Evolutionary conservation across 2,329 filamentous ascomycete species (phyloP).

Genomic region (Penicillium italicum): DNA sequence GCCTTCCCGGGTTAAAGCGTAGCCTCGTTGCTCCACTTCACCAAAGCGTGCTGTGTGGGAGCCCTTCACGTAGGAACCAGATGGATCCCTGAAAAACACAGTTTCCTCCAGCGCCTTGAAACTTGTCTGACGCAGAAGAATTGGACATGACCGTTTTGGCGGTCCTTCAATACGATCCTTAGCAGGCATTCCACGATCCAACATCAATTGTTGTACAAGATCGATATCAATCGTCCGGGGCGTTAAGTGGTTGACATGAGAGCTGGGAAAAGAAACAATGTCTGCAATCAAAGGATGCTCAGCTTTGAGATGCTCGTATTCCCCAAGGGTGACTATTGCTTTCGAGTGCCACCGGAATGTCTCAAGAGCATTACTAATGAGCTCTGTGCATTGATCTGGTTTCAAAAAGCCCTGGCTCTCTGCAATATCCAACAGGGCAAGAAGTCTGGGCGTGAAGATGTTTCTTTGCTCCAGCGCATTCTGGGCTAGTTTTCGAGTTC

Average conservation of each 20-base stretch:
- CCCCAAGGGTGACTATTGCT: constrained; percentile 40
- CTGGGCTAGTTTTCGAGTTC: constrained; percentile 33
- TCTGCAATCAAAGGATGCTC: constrained; percentile 51
- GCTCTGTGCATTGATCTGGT: constrained; percentile 30
- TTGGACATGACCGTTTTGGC: constrained; percentile 43
- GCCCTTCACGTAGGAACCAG: constrained; percentile 27
- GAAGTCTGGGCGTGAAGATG: constrained; percentile 43
- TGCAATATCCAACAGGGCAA: constrained; percentile 36
- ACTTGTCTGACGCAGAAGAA: constrained; percentile 54
- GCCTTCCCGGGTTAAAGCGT: constrained; percentile 48
- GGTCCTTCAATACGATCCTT: constrained; percentile 54
- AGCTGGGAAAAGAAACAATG: constrained; percentile 42
- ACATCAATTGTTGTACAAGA: constrained; percentile 46
- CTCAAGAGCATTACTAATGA: constrained; percentile 45
- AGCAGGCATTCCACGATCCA: constrained; percentile 37
- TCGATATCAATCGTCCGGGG: constrained; percentile 51
- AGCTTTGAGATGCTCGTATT: constrained; percentile 43
- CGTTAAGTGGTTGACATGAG: constrained; percentile 55
- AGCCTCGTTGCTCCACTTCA: constrained; percentile 53
- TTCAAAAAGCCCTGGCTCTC: constrained; percentile 34
- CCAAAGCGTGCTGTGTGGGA: constrained; percentile 52
- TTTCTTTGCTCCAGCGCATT: constrained; percentile 36
- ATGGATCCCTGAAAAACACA: constrained; percentile 39
- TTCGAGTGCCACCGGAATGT: constrained; percentile 50
- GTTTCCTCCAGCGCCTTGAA: constrained; percentile 52